Evolutionary conservation across 2,329 filamentous ascomycete genomes (phyloP).

Genomic region (Amauroascus niger): DNA sequence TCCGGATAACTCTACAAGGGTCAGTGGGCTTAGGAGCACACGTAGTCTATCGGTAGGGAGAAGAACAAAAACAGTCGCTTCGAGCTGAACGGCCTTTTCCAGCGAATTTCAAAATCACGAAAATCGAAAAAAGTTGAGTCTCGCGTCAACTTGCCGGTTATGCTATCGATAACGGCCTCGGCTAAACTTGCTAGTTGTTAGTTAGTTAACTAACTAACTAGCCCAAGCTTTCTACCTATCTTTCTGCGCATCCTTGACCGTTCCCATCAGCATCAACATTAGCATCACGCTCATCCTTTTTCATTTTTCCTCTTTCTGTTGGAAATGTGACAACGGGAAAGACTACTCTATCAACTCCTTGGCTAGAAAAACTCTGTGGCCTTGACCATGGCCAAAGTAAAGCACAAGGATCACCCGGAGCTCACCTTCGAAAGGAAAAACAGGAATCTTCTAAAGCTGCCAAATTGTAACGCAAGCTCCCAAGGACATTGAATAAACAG

Average conservation of each 20-base stretch:
- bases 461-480: slow-evolving; percentile 25
- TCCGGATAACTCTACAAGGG: not conserved
- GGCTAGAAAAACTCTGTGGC: not conserved
- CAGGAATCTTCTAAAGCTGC: slow-evolving; percentile 28
- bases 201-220: too few species aligned
- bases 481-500: not conserved
- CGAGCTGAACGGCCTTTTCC: not conserved
- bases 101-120: slow-evolving; percentile 1
- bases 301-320: not conserved
- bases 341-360: not conserved
- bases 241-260: too few species aligned
- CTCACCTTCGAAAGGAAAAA: slow-evolving; percentile 36
- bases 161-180: slow-evolving; percentile 10
- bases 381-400: slow-evolving; percentile 9
- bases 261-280: too few species aligned
- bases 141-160: slow-evolving; percentile 6
- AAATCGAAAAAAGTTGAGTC: slow-evolving; percentile 11
- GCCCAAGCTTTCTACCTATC: too few species aligned
- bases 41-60: not conserved
- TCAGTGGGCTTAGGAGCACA: too few species aligned
- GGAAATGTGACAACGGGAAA: not conserved
- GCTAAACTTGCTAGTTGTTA: slow-evolving; percentile 7
- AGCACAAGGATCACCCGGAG: slow-evolving; percentile 15
- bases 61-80: not conserved
- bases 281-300: too few species aligned